Conservation (phyloP, 179 eudicot genomes). For the Nepenthes alata region DNA sequence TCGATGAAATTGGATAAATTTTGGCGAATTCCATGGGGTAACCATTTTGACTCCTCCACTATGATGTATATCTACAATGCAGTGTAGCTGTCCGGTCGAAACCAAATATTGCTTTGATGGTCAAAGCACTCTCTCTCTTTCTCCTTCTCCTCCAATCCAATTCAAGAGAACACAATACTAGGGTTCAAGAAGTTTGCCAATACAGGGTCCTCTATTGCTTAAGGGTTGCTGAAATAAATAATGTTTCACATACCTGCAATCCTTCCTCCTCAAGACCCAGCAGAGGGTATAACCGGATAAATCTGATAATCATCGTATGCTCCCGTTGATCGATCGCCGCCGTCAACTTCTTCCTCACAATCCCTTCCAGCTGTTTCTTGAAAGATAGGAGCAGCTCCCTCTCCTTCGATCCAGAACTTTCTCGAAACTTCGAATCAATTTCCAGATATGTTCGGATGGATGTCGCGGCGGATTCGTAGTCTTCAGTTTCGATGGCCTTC, state of each 20-base stretch:
- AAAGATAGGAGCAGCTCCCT: slow-evolving; percentile 51
- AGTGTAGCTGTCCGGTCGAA: too few species aligned
- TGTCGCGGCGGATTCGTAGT: slow-evolving; percentile 55
- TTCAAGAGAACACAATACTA: too few species aligned
- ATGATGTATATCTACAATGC: too few species aligned
- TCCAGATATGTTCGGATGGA: slow-evolving; percentile 49
- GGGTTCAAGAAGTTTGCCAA: too few species aligned
- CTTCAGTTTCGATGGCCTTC: slow-evolving; percentile 37
- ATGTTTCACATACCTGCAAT: slow-evolving; percentile 40
- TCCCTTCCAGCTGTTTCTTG: slow-evolving; percentile 58
- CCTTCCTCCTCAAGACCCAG: slow-evolving; percentile 80
- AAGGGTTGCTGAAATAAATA: slow-evolving; percentile 9
- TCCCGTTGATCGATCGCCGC: slow-evolving; percentile 66
- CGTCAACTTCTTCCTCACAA: slow-evolving; percentile 39
- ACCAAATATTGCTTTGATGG: too few species aligned
- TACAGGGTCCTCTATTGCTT: too few species aligned
- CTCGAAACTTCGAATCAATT: slow-evolving; percentile 48
- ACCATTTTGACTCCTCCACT: too few species aligned
- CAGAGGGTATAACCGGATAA: slow-evolving; percentile 51
- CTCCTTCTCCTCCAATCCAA: too few species aligned
- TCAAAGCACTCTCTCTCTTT: too few species aligned
- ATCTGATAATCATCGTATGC: slow-evolving; percentile 47
- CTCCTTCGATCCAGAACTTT: slow-evolving; percentile 41
- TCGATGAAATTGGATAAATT: too few species aligned
- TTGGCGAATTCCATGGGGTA: too few species aligned